These are phyloP conservation scores for Coniochaeta pulveracea DNA, from an alignment of 2,329 filamentous ascomycete genomes.

Conservation along the genomic window DNA sequence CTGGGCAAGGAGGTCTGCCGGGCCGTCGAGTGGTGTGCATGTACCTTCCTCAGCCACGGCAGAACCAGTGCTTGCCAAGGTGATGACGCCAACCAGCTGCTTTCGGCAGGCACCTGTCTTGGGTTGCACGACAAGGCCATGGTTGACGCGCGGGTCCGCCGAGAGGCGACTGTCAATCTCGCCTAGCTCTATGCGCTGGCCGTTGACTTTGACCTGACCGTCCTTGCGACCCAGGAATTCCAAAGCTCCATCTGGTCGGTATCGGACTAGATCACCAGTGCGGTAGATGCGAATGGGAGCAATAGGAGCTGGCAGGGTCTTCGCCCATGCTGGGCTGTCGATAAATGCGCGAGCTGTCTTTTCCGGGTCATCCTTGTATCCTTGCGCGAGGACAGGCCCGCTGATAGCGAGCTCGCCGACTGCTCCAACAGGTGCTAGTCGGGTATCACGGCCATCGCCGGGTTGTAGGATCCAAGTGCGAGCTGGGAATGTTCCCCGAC, in stretches of 20 bases:
- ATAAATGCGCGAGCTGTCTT: conserved; percentile 31
- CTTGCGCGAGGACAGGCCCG: conserved; percentile 29
- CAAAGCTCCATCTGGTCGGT: conserved; percentile 20
- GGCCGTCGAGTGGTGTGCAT: conserved; percentile 6
- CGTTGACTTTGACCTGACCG: conserved; percentile 41
- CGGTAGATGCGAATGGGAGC: conserved; percentile 20
- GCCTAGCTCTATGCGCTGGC: conserved; percentile 35
- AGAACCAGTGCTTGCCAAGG: conserved; percentile 4
- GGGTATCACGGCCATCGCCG: conserved; percentile 9
- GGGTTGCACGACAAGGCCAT: conserved; percentile 11
- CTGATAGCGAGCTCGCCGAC: conserved; percentile 22
- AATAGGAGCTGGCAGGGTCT: conserved; percentile 21
- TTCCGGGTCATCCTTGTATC: conserved; percentile 32
- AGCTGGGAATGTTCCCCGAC: conserved; percentile 8
- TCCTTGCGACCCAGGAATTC: conserved; percentile 35
- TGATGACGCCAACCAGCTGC: conserved; percentile 10
- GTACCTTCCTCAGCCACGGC: neutral
- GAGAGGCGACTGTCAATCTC: conserved; percentile 13
- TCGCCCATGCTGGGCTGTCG: conserved; percentile 8
- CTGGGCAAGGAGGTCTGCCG: conserved; percentile 5
- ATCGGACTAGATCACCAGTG: conserved; percentile 26
- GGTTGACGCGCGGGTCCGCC: conserved; percentile 7
- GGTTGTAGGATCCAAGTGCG: conserved; percentile 17
- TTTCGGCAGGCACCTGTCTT: conserved; percentile 9
- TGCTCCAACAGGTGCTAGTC: conserved; percentile 14